These are phyloP conservation scores for Pyrus bretschneideri DNA, from an alignment of 306 rosid species.

Conservation along the genomic window DNA sequence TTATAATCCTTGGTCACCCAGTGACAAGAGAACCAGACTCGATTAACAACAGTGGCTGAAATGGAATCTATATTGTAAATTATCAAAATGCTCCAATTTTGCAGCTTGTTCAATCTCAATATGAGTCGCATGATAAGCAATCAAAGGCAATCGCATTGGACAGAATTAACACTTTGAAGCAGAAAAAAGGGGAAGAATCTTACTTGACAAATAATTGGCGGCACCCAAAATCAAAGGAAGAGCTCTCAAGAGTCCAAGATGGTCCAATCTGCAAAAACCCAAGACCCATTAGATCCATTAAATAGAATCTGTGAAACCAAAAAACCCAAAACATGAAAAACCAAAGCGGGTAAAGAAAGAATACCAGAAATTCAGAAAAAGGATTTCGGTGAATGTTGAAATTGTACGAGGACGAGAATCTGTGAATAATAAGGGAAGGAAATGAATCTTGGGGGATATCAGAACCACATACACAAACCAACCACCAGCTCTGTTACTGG, in stretches of 20 bases:
- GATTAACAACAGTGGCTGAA: not conserved
- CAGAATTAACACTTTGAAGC: not conserved
- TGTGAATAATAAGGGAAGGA: not conserved
- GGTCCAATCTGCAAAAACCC: conserved; percentile 10
- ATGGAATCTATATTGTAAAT: not conserved
- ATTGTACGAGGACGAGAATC: conserved; percentile 12
- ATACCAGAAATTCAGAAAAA: conserved; percentile 3
- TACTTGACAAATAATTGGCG: conserved; percentile 1
- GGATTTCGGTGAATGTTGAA: not conserved
- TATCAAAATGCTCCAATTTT: not conserved
- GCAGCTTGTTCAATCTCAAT: not conserved
- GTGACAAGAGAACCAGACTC: too few relatives aligned
- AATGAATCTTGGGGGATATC: conserved; percentile 17
- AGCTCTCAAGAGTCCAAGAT: not conserved
- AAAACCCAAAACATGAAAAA: not conserved
- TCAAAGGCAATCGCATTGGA: not conserved
- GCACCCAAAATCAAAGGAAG: not conserved
- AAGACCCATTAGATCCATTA: not conserved
- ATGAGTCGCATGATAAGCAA: not conserved
- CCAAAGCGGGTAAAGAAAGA: not conserved
- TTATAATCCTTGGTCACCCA: too few relatives aligned
- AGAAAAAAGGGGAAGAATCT: conserved; percentile 4
- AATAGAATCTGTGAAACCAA: not conserved
- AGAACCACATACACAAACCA: conserved; percentile 28
- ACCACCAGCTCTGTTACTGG: not conserved